Evolutionary conservation across 2,329 filamentous ascomycete species (phyloP), one percentile per base, ranked within the genome.

Genomic region (Paraphoma sp.): DNA sequence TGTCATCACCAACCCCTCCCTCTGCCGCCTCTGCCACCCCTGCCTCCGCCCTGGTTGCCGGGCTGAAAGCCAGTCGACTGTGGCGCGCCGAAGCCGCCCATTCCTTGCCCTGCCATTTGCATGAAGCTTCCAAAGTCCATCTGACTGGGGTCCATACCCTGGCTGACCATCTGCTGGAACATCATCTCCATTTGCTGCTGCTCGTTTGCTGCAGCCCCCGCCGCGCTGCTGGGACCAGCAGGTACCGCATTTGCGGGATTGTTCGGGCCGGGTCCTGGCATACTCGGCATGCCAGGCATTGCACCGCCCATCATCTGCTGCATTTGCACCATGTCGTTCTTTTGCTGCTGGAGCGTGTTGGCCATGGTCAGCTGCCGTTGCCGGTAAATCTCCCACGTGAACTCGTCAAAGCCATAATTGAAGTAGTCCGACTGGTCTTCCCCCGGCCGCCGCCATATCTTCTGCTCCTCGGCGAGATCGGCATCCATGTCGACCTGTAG

Each of bases 351-450:
- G 65, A 92, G 92, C 66, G 94, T 91, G 63, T 87, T 87, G 16
- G 90, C 86, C 69, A 97, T 83, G 23, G 82, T 83, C 64, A 95
- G 88, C 76, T 98, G 95, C 72, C 96, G 96, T 57, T 92, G 83
- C 31, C 93, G 93, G 76, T 99, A 99, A 51, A 93, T 86, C 6
- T 93, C 91, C 95, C 95, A 99, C 1, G 93, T 97, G 78, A 97
- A 98, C 78, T 98, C 94, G 79, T 98, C 94, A 73, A 98, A 98
- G 56, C 94, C 94, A 78, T 98, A 98, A 81, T 98, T 98, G 86
- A 98, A 98, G 80, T 96, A 98, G 76, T 99, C 95, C 57, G 91
- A 95, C 52, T 97, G 87, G 71, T 99, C 95, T 10, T 94, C 93
- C 45, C 95, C 95, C 0, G 95, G 95, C 63, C 93, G 89, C 44